A percentile compares a stretch with the other conserved stretches of the same genome.
These are phyloP conservation scores for Heterobasidion occidentale DNA, from an alignment of 1,284 basidiomycete species.

Conservation along the genomic window DNA sequence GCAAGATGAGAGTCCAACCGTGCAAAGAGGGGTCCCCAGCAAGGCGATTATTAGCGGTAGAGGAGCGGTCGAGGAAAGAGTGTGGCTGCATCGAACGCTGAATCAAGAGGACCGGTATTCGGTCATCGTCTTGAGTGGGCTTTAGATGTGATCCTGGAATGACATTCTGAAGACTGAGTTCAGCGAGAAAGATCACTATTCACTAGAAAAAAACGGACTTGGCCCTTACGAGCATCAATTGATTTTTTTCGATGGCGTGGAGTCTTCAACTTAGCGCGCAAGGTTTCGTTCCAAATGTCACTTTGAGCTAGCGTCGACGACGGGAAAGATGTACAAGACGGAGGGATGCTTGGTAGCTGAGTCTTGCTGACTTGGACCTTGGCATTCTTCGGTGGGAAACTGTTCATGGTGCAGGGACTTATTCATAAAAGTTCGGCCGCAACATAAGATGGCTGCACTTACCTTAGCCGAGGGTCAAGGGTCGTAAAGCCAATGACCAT, in stretches of 20 bases:
- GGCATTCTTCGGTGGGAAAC: slow-evolving; percentile 76
- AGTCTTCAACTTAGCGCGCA: slow-evolving; percentile 43
- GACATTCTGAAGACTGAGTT: slow-evolving; percentile 39
- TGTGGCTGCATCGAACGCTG: slow-evolving; percentile 59
- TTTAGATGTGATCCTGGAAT: slow-evolving; percentile 70
- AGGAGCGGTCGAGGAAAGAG: slow-evolving; percentile 19
- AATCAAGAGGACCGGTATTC: slow-evolving; percentile 75
- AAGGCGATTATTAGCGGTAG: slow-evolving; percentile 10
- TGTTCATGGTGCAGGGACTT: slow-evolving; percentile 18
- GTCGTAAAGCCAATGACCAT: slow-evolving; percentile 74
- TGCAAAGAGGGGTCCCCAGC: slow-evolving; percentile 39
- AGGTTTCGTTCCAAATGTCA: slow-evolving; percentile 62
- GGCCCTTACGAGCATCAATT: slow-evolving; percentile 69
- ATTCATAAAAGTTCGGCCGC: not conserved
- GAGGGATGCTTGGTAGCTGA: slow-evolving; percentile 13
- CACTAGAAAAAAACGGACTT: slow-evolving; percentile 33
- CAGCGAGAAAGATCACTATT: not conserved
- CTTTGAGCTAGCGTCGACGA: slow-evolving; percentile 51
- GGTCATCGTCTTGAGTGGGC: slow-evolving; percentile 66
- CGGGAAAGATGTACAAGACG: slow-evolving; percentile 40
- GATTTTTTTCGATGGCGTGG: slow-evolving; percentile 79
- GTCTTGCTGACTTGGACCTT: slow-evolving; percentile 26
- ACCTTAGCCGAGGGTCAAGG: slow-evolving; percentile 77
- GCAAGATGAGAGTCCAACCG: slow-evolving; percentile 81
- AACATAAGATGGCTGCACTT: slow-evolving; percentile 5